Evolutionary conservation across 495 filamentous ascomycete genomes (phyloP).

Genomic region (Hyaloscypha bicolor): DNA sequence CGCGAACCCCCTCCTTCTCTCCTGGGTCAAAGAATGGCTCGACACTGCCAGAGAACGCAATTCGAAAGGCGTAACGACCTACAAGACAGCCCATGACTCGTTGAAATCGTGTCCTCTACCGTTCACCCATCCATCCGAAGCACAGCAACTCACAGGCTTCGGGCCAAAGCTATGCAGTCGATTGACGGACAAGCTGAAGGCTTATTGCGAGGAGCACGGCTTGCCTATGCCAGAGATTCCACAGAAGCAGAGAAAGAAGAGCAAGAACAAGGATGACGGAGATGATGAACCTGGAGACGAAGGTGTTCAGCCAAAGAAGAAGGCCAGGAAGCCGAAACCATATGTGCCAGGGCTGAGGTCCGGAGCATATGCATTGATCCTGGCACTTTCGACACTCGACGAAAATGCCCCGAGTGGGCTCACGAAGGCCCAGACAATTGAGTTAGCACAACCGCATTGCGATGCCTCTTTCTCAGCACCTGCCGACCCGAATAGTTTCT

Average conservation of each 20-base stretch:
- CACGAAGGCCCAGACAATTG: conserved; percentile 70
- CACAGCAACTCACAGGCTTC: conserved; percentile 71
- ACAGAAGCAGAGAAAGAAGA: conserved; percentile 35
- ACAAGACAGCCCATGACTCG: conserved; percentile 80
- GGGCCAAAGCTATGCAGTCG: conserved; percentile 71
- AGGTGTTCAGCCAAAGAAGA: conserved; percentile 57
- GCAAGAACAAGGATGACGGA: conserved; percentile 27
- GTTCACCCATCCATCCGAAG: conserved; percentile 75
- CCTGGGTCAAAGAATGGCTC: conserved; percentile 80
- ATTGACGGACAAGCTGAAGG: conserved; percentile 67
- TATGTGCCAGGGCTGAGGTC: conserved; percentile 75
- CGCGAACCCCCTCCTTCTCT: conserved; percentile 74
- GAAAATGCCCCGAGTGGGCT: conserved; percentile 58
- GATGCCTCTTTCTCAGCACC: conserved; percentile 76
- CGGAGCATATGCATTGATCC: conserved; percentile 73
- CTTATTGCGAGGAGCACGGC: conserved; percentile 68
- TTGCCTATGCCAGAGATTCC: conserved; percentile 68
- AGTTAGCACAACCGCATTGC: conserved; percentile 70
- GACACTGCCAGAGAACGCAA: conserved; percentile 73
- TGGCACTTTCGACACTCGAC: conserved; percentile 64
- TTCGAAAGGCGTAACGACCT: conserved; percentile 69
- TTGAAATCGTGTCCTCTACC: conserved; percentile 76
- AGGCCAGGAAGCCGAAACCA: conserved; percentile 61
- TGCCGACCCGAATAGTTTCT: conserved; percentile 66
- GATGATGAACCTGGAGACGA: conserved; percentile 38